Percentiles rank a stretch among this genome's conserved stretches.
Evolutionary conservation across 2,329 filamentous ascomycete species (phyloP).

Genomic region (Verticillium nubilum): DNA sequence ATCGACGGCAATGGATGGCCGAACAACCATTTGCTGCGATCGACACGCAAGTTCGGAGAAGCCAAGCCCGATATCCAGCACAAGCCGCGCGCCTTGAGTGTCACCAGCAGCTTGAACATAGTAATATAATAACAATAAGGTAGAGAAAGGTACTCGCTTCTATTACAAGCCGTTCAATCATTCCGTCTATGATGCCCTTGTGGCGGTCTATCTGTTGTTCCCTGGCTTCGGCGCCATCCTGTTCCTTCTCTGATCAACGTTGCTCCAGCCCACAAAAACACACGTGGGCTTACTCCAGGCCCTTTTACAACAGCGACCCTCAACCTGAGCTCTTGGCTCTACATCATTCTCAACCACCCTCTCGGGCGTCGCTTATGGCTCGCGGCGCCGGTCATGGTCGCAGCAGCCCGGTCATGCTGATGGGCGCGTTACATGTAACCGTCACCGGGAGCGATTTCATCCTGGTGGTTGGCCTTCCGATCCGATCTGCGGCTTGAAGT

Average conservation of each 20-base stretch:
- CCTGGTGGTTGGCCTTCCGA: background rate
- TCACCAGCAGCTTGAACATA: background rate
- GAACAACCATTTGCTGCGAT: too few species aligned
- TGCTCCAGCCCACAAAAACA: background rate
- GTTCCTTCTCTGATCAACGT: background rate
- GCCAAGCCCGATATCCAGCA: too few species aligned
- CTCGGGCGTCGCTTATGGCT: background rate
- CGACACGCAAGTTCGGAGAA: too few species aligned
- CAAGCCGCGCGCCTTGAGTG: background rate
- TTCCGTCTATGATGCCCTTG: background rate
- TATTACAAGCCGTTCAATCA: background rate
- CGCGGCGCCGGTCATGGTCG: background rate
- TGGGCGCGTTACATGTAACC: background rate
- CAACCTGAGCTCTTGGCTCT: background rate
- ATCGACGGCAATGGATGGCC: too few species aligned
- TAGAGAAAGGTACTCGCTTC: background rate
- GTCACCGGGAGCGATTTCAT: background rate
- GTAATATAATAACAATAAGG: background rate
- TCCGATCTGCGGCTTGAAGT: background rate
- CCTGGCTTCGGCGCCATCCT: background rate
- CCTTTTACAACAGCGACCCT: background rate
- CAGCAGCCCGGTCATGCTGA: background rate
- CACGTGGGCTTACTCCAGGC: background rate
- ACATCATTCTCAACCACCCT: background rate
- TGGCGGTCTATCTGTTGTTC: background rate